Conservation (phyloP, 2,329 filamentous ascomycete species). For the Penicillium thymicola region DNA sequence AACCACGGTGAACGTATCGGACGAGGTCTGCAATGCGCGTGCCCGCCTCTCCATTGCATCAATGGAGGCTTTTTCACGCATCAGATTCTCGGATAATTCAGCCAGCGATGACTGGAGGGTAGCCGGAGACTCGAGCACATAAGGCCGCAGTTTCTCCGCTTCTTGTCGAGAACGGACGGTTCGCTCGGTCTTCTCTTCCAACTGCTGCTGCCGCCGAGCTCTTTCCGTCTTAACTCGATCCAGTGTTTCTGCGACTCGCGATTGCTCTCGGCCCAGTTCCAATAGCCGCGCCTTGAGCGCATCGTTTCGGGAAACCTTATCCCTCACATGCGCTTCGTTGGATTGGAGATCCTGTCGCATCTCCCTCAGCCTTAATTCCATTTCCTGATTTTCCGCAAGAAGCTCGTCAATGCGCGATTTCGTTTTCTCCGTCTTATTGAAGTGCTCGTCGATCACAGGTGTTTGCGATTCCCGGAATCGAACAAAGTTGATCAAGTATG, state of each 20-base stretch:
- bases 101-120: slow-evolving; percentile 76
- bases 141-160: slow-evolving; percentile 83
- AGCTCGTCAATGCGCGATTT: slow-evolving; percentile 85
- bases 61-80: slow-evolving; percentile 76
- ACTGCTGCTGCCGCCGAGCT: slow-evolving; percentile 63
- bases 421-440: slow-evolving; percentile 82
- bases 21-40: slow-evolving; percentile 86
- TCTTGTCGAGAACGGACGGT: slow-evolving; percentile 72
- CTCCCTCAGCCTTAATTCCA: slow-evolving; percentile 73
- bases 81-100: slow-evolving; percentile 75
- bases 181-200: slow-evolving; percentile 51
- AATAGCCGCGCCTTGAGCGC: slow-evolving; percentile 79
- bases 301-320: slow-evolving; percentile 82
- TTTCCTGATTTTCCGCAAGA: slow-evolving; percentile 80
- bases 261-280: slow-evolving; percentile 76
- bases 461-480: slow-evolving; percentile 94
- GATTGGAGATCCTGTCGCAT: slow-evolving; percentile 75
- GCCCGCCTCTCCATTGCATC: slow-evolving; percentile 82
- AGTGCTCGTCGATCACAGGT: slow-evolving; percentile 83
- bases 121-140: slow-evolving; percentile 83
- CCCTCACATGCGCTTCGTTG: slow-evolving; percentile 75
- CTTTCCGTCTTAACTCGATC: slow-evolving; percentile 82
- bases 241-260: slow-evolving; percentile 75
- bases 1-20: slow-evolving; percentile 83
- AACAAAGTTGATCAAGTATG: slow-evolving; percentile 98